Percentiles rank a stretch among this genome's conserved stretches.
These are phyloP conservation scores for Sphagnum fallax DNA, from an alignment of 228 moss, liverwort and hornwort species.

Conservation along the genomic window DNA sequence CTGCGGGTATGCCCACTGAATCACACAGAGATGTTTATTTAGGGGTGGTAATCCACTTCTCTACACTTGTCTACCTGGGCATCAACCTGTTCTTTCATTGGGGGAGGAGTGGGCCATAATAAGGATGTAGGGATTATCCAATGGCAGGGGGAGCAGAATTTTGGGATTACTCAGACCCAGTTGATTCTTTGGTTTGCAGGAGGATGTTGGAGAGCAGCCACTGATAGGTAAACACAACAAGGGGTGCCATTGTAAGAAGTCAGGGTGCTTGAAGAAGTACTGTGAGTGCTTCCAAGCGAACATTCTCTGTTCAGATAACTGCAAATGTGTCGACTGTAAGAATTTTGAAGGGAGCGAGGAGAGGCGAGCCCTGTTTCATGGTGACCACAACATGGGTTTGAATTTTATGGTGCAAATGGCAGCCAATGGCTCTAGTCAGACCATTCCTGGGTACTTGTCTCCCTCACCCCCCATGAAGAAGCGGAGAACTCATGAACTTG, in stretches of 20 bases:
- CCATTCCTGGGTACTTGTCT: conserved; percentile 35
- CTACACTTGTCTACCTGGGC: too few relatives aligned
- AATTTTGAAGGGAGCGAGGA: conserved; percentile 47
- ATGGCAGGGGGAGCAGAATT: too few relatives aligned
- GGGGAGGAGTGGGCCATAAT: too few relatives aligned
- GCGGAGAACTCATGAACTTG: conserved; percentile 37
- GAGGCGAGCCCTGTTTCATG: conserved; percentile 42
- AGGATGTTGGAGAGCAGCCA: conserved; percentile 39
- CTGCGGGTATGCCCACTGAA: conserved; percentile 37
- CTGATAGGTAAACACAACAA: conserved; percentile 61
- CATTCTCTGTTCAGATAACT: conserved; percentile 65
- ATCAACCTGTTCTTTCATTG: too few relatives aligned
- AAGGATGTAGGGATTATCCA: too few relatives aligned
- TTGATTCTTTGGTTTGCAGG: conserved; percentile 10
- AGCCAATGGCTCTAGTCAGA: conserved; percentile 21
- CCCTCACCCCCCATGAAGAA: conserved; percentile 46
- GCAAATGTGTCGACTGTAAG: conserved; percentile 64
- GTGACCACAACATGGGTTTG: conserved; percentile 35
- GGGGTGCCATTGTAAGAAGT: conserved; percentile 61
- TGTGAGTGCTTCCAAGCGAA: conserved; percentile 69
- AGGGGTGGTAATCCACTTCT: not conserved
- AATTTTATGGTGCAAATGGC: conserved; percentile 36
- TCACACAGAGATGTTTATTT: not conserved
- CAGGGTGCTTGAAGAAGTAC: conserved; percentile 67
- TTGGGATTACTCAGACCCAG: too few relatives aligned